Evolutionary conservation across 2,329 filamentous ascomycete species (phyloP), one percentile per base, ranked within the genome.

Genomic region (Colletotrichum musicola): DNA sequence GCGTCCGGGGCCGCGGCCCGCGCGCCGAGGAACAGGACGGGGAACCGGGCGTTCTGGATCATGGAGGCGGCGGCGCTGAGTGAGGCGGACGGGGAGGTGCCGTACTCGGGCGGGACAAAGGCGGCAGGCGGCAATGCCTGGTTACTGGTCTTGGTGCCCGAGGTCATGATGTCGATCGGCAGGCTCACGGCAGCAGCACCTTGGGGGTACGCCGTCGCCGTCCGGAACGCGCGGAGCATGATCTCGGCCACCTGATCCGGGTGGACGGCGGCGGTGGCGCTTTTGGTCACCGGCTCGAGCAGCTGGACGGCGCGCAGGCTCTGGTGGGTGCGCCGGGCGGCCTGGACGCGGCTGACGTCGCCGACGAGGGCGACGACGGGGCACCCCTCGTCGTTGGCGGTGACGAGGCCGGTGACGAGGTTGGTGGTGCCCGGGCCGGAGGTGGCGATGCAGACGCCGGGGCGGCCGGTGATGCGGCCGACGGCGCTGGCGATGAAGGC

Each of bases 341-440:
- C 80, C 71, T 84, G 79, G 18, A 77, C 72, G 47, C 83, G 76
- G 42, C 81, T 81, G 14, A 85, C 83, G 49, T 78, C 81, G 47
- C 83, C 83, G n/a, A 83, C 78, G 46, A 85, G 78, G n/a, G 83
- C 83, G 12, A 85, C 81, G 7, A 85, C 79, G 1, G 83, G 83
- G 56, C 82, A 80, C 16, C 82, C 81, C 72, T 84, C 83, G 7
- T 83, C 84, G 5, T 80, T 85, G 25, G 83, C 83, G 2, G 83
- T 85, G 6, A 83, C 77, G 9, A 84, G 75, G 0, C 82, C 82
- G 0, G 83, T 84, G 1, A 80, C 81, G 14, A 85, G 75, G 71
- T 85, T 85, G 50, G 80, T 81, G 2, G 82, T 83, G 14, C 83
- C 83, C 0, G 83, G 83, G 0, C 82, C 83, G 13, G 81, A 83